Conservation (phyloP, 371 early-diverging fungal species). For the Umbelopsis sp. region DNA sequence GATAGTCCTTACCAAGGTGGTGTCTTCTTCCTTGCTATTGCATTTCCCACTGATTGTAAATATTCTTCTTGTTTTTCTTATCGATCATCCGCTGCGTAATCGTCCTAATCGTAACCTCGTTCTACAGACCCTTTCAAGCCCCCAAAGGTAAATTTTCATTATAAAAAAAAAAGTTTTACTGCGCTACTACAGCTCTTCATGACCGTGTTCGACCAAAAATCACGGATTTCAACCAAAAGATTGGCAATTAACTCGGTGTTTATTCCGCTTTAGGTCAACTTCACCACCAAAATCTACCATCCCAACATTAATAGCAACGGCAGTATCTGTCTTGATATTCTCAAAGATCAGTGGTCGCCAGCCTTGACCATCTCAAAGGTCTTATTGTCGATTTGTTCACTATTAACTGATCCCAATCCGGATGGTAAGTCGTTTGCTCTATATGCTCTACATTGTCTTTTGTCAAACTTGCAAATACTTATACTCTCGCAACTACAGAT, state of each 20-base stretch:
- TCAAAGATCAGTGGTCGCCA: slow-evolving; percentile 99
- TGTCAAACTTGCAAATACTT: not conserved
- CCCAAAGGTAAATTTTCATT: slow-evolving; percentile 75
- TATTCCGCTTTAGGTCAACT: slow-evolving; percentile 71
- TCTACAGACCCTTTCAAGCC: slow-evolving; percentile 94
- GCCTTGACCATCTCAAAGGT: slow-evolving; percentile 98
- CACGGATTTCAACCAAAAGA: not conserved
- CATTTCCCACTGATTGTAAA: slow-evolving; percentile 95
- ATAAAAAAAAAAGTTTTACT: not conserved
- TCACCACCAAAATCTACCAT: slow-evolving; percentile 98
- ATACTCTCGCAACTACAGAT: slow-evolving; percentile 37
- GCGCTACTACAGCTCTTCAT: not conserved
- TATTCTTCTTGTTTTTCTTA: not conserved
- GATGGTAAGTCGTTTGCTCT: slow-evolving; percentile 49
- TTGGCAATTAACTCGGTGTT: slow-evolving; percentile 3
- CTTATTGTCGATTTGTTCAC: slow-evolving; percentile 94
- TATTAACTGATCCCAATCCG: slow-evolving; percentile 99
- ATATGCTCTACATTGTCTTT: not conserved
- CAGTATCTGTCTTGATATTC: slow-evolving; percentile 97
- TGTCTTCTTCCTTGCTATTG: slow-evolving; percentile 97
- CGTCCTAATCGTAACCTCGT: not conserved
- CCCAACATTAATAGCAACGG: slow-evolving; percentile 99
- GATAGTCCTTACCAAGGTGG: slow-evolving; percentile 86
- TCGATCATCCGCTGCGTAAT: not conserved
- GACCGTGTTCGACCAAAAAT: too few species aligned